These are phyloP conservation scores for Oryza officinalis DNA, from an alignment of 176 grass and related monocot genomes.

Conservation along the genomic window DNA sequence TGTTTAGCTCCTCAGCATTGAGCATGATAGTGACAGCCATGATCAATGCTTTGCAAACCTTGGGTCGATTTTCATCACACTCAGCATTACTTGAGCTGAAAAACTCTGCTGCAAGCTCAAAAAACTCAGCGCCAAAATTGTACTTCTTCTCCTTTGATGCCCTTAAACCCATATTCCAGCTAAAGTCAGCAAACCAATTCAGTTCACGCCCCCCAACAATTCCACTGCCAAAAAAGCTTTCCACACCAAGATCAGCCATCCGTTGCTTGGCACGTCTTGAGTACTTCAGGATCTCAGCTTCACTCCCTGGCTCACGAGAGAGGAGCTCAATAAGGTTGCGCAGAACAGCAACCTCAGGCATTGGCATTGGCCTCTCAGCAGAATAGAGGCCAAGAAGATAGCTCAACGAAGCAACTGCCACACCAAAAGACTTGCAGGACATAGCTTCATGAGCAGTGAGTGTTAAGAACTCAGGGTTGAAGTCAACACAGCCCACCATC, in stretches of 20 bases:
- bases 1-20: constrained; percentile 59
- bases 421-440: constrained; percentile 51
- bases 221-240: constrained; percentile 71
- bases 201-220: constrained; percentile 62
- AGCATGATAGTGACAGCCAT: constrained; percentile 68
- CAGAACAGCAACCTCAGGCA: constrained; percentile 70
- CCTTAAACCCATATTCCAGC: constrained; percentile 73
- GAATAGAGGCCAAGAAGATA: constrained; percentile 71
- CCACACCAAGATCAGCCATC: constrained; percentile 63
- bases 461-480: constrained; percentile 70
- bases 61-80: constrained; percentile 43
- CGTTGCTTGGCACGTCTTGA: constrained; percentile 56
- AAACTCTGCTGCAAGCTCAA: constrained; percentile 73
- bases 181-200: constrained; percentile 76
- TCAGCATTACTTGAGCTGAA: constrained; percentile 45
- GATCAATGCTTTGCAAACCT: constrained; percentile 77
- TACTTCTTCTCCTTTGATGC: constrained; percentile 55
- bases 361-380: constrained; percentile 67
- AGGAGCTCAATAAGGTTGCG: constrained; percentile 82
- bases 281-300: constrained; percentile 85
- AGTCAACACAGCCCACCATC: constrained; percentile 78
- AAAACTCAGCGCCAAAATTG: constrained; percentile 66
- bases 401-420: constrained; percentile 67
- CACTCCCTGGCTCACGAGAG: constrained; percentile 49
- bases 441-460: constrained; percentile 84